These are phyloP conservation scores for Termitomyces sp. DNA, from an alignment of 768 basidiomycete species.

Conservation along the genomic window DNA sequence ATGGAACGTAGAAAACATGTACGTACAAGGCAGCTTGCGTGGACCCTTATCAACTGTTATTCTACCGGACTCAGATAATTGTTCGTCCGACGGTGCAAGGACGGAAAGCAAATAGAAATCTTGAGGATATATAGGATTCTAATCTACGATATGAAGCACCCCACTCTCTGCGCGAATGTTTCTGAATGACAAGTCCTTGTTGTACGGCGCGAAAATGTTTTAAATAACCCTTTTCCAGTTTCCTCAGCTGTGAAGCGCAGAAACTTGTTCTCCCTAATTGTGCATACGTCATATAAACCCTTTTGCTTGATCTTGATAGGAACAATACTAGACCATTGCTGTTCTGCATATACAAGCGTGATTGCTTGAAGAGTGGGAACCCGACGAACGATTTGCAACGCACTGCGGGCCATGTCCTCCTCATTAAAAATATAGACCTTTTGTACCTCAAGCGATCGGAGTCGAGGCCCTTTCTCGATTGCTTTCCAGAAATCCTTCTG, in stretches of 20 bases:
- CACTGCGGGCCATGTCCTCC: conserved; percentile 13
- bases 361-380: conserved; percentile 14
- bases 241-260: conserved; percentile 12
- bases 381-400: conserved; percentile 8
- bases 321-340: conserved; percentile 8
- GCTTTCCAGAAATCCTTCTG: conserved; percentile 16
- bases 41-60: neutral
- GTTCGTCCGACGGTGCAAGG: neutral
- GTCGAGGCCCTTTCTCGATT: conserved; percentile 12
- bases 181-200: conserved; percentile 3
- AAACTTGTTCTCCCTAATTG: neutral
- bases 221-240: conserved; percentile 7
- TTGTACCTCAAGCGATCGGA: conserved; percentile 13
- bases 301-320: conserved; percentile 9
- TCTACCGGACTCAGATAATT: neutral
- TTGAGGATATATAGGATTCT: neutral
- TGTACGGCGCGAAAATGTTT: conserved; percentile 8
- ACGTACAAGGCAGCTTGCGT: neutral
- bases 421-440: conserved; percentile 13
- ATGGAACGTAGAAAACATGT: neutral
- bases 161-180: conserved; percentile 5
- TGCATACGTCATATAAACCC: conserved; percentile 12
- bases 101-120: neutral
- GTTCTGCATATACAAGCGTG: conserved; percentile 9
- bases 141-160: neutral